These are phyloP conservation scores for Botryotinia narcissicola DNA, from an alignment of 2,329 filamentous ascomycete species.

Conservation along the genomic window DNA sequence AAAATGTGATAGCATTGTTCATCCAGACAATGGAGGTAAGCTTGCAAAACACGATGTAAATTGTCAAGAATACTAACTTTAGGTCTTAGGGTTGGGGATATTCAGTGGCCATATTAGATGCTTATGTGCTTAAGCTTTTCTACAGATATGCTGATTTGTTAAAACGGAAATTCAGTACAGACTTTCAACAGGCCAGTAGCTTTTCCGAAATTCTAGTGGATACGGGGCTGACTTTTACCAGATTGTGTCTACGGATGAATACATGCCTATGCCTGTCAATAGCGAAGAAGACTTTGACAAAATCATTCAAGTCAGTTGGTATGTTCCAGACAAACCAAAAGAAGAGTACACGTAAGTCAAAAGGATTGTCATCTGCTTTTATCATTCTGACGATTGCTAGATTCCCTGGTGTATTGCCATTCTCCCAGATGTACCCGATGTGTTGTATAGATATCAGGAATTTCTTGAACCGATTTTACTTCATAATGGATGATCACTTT, in stretches of 20 bases:
- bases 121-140: conserved; percentile 78
- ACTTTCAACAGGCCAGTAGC: conserved; percentile 79
- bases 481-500: conserved; percentile 95
- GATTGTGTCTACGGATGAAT: conserved; percentile 89
- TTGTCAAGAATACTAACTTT: conserved; percentile 5
- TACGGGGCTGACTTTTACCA: conserved; percentile 36
- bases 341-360: conserved; percentile 65
- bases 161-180: conserved; percentile 87
- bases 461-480: conserved; percentile 97
- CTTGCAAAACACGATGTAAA: conserved; percentile 14
- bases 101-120: conserved; percentile 75
- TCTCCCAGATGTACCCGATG: conserved; percentile 97
- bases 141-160: conserved; percentile 91
- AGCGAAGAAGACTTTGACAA: conserved; percentile 90
- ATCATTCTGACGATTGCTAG: conserved; percentile 43
- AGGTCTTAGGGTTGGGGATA: conserved; percentile 77
- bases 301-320: conserved; percentile 95
- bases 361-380: neutral
- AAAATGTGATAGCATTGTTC: conserved; percentile 87
- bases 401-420: conserved; percentile 93
- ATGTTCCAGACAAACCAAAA: conserved; percentile 74
- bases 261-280: conserved; percentile 99
- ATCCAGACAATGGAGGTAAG: conserved; percentile 95
- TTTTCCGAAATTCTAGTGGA: neutral
- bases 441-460: conserved; percentile 98